Evolutionary conservation across 2,329 filamentous ascomycete species (phyloP).

Genomic region (Didymella lethalis): DNA sequence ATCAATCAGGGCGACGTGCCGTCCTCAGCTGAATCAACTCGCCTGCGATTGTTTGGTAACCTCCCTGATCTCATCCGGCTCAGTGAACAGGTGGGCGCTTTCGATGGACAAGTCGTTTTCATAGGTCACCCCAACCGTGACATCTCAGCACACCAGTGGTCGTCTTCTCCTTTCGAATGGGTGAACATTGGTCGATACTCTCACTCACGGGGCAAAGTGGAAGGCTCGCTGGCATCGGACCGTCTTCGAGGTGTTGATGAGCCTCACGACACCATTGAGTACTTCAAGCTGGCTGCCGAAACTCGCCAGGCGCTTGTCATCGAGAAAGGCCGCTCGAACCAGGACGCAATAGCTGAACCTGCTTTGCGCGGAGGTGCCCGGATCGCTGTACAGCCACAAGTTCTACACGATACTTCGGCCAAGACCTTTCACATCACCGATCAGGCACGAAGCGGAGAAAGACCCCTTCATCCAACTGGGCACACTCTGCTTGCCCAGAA

Average conservation of each 20-base stretch:
- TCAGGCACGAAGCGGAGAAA: not conserved
- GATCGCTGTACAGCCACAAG: not conserved
- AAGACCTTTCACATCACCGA: not conserved
- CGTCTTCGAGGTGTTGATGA: slow-evolving; percentile 49
- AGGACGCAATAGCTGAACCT: not conserved
- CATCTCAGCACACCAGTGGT: slow-evolving; percentile 59
- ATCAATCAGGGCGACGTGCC: not conserved
- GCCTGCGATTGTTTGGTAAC: slow-evolving; percentile 52
- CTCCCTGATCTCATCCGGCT: slow-evolving; percentile 54
- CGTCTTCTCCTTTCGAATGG: slow-evolving; percentile 51
- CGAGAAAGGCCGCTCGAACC: slow-evolving; percentile 20
- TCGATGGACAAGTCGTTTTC: slow-evolving; percentile 56
- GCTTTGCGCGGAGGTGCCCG: not conserved
- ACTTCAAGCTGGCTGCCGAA: slow-evolving; percentile 55
- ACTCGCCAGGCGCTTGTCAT: slow-evolving; percentile 40
- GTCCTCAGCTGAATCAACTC: slow-evolving; percentile 4
- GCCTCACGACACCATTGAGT: slow-evolving; percentile 49
- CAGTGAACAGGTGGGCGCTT: slow-evolving; percentile 36
- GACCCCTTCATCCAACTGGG: not conserved
- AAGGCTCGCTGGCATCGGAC: slow-evolving; percentile 55
- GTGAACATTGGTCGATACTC: slow-evolving; percentile 56
- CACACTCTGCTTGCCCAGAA: not conserved
- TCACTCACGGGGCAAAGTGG: slow-evolving; percentile 52
- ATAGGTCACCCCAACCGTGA: slow-evolving; percentile 58
- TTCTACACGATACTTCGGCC: not conserved